A percentile compares a stretch with the other conserved stretches of the same genome.
Evolutionary conservation across 2,329 filamentous ascomycete species (phyloP).

Genomic region (Cadophora sp.): DNA sequence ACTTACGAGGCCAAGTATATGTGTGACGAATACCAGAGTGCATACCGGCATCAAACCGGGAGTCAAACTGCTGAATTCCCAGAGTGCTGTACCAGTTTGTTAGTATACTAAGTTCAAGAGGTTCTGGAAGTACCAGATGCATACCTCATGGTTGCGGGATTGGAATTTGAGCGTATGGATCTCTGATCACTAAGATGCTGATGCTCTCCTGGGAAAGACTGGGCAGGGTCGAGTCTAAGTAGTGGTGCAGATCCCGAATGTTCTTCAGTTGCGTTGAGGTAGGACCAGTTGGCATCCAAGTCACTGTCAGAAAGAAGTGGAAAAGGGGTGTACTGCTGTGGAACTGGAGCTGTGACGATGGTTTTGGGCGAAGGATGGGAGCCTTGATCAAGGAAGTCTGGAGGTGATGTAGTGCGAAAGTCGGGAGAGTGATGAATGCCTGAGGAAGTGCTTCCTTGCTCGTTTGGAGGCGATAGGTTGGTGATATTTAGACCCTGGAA

Average conservation of each 20-base stretch:
- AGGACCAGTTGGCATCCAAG: conserved; percentile 41
- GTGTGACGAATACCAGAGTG: conserved; percentile 36
- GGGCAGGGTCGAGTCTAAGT: conserved; percentile 39
- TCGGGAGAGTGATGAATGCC: conserved; percentile 24
- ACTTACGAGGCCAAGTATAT: conserved; percentile 45
- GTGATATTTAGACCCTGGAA: conserved; percentile 42
- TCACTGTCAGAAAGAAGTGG: conserved; percentile 40
- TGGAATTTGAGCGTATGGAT: conserved; percentile 37
- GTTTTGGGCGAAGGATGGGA: conserved; percentile 32
- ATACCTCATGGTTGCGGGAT: conserved; percentile 42
- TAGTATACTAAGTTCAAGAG: conserved; percentile 12
- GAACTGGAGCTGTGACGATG: conserved; percentile 36
- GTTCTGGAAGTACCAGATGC: not conserved
- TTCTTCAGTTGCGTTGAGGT: conserved; percentile 38
- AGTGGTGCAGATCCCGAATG: conserved; percentile 34
- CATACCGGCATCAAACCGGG: conserved; percentile 40
- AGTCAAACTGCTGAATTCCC: conserved; percentile 44
- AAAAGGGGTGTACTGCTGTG: conserved; percentile 40
- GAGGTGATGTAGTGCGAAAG: conserved; percentile 30
- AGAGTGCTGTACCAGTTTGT: conserved; percentile 36
- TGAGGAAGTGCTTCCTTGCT: conserved; percentile 32
- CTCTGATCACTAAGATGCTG: conserved; percentile 26
- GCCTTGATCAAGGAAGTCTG: conserved; percentile 34
- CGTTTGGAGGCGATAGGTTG: conserved; percentile 29
- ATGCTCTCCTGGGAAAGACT: conserved; percentile 31